These are phyloP conservation scores for Apiospora kogelbergensis DNA, from an alignment of 2,329 filamentous ascomycete genomes.

Conservation along the genomic window DNA sequence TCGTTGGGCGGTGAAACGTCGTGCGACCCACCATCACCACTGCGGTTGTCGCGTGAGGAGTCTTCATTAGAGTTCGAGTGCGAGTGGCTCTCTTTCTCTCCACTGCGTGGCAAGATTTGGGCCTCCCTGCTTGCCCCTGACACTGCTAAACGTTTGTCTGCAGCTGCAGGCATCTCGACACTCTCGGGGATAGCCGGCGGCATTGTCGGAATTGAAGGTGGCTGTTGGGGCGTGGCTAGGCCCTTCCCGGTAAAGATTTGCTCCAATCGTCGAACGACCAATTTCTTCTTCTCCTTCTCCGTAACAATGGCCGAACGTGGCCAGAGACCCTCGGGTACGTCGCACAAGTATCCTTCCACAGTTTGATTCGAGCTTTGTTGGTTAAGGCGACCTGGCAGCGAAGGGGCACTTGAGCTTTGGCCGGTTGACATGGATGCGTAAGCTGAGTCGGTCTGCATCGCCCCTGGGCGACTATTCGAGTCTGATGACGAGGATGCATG, in stretches of 20 bases:
- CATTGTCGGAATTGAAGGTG: conserved; percentile 30
- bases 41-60: conserved; percentile 34
- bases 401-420: conserved; percentile 42
- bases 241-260: conserved; percentile 78
- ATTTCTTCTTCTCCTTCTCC: conserved; percentile 72
- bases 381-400: conserved; percentile 33
- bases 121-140: conserved; percentile 45
- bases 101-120: conserved; percentile 39
- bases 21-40: conserved; percentile 34
- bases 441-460: conserved; percentile 58
- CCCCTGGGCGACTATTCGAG: conserved; percentile 38
- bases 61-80: conserved; percentile 49
- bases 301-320: conserved; percentile 63
- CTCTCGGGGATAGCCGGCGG: conserved; percentile 29
- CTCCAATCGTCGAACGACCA: conserved; percentile 75
- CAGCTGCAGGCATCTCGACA: conserved; percentile 25
- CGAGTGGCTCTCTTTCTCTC: conserved; percentile 36
- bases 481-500: conserved; percentile 53
- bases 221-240: conserved; percentile 33
- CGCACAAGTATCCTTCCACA: conserved; percentile 68
- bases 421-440: conserved; percentile 67
- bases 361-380: conserved; percentile 53
- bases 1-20: conserved; percentile 33
- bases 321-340: conserved; percentile 69
- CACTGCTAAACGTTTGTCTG: conserved; percentile 36